Percentiles rank a stretch among this genome's conserved stretches.
These are phyloP conservation scores for Echeveria elegans DNA, from an alignment of 164 flowering plant species.

Conservation along the genomic window DNA sequence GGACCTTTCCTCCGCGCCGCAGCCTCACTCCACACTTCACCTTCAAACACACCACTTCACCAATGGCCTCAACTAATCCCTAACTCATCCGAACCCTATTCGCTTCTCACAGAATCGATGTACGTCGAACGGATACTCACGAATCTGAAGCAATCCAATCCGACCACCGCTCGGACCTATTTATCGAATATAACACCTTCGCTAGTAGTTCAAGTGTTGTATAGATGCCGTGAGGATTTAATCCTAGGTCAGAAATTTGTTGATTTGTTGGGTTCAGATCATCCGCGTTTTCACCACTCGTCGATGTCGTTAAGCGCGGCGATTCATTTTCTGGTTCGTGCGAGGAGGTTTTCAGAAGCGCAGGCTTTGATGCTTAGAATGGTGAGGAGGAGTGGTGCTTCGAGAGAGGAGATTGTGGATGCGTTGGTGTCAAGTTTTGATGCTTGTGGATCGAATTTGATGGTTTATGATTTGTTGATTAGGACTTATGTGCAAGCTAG, in stretches of 20 bases:
- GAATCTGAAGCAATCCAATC: slow-evolving; percentile 29
- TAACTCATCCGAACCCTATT: background rate
- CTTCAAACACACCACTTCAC: background rate
- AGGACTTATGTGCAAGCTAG: slow-evolving; percentile 82
- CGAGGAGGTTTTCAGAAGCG: slow-evolving; percentile 56
- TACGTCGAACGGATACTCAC: slow-evolving; percentile 35
- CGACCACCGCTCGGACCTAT: slow-evolving; percentile 15
- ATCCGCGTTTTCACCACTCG: slow-evolving; percentile 37
- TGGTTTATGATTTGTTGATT: slow-evolving; percentile 66
- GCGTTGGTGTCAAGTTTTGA: slow-evolving; percentile 32
- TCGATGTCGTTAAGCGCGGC: slow-evolving; percentile 50
- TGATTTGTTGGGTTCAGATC: slow-evolving; percentile 20
- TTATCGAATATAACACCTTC: slow-evolving; percentile 29
- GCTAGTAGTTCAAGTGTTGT: slow-evolving; percentile 34
- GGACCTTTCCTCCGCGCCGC: background rate
- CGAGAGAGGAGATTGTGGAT: slow-evolving; percentile 50
- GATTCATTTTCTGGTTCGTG: slow-evolving; percentile 47
- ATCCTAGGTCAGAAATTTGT: slow-evolving; percentile 41
- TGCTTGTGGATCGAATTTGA: slow-evolving; percentile 30
- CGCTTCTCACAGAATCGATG: slow-evolving; percentile 25
- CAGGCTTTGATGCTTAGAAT: slow-evolving; percentile 66
- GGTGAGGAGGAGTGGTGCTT: slow-evolving; percentile 67
- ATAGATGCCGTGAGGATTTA: slow-evolving; percentile 34
- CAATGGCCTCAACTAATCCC: background rate
- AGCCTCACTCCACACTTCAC: background rate